Evolutionary conservation across 2,329 filamentous ascomycete species (phyloP), one percentile per base, ranked within the genome.

Genomic region (Verticillium longisporum): DNA sequence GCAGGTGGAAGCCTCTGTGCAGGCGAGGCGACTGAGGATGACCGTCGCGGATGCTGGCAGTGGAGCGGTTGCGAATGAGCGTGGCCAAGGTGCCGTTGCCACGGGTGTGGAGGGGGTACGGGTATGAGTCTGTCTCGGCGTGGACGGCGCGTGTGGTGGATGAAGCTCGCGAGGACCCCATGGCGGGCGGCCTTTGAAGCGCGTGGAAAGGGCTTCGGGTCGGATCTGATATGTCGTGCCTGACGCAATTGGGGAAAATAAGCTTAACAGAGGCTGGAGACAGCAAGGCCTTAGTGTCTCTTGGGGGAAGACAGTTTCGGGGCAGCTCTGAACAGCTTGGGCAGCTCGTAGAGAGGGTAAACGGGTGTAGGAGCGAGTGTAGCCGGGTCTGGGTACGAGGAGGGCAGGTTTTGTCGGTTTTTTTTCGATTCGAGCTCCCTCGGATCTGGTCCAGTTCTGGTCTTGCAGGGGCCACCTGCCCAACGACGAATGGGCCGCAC

Each of bases 101-200:
- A 63, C 68, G 68, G 50, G 73, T 66, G 34, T 80, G 77, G 55
- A 92, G 73, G 6, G 88, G 86, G 38, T 80, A 79, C 41, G 91
- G 77, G 38, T 80, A 79, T 37, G 91, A 76, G 68, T 76, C 74
- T 34, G 73, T 70, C 50, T 75, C 70, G 50, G 71, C 66, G 54
- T 73, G 61, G 50, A 18, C 45, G n/a, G 45, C 45, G 45, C 45
- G 45, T 21, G 45, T 50, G 45, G 45, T 14, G 13, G 57, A 59
- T 14, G 57, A 59, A 11, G 57, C 38, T 31, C 57, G 41, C n/a
- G 57, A 55, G 32, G 57, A 59, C 31, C 41, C 50, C 57, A 54
- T 54, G 57, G 21, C 26, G 33, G n/a, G 36, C 38, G 33, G 36
- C 38, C 15, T 57, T 11, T 14, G 34, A 7, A 18, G 38, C 14